Evolutionary conservation across 2,329 filamentous ascomycete species (phyloP).

Genomic region (Ceratocystis alfenasii): DNA sequence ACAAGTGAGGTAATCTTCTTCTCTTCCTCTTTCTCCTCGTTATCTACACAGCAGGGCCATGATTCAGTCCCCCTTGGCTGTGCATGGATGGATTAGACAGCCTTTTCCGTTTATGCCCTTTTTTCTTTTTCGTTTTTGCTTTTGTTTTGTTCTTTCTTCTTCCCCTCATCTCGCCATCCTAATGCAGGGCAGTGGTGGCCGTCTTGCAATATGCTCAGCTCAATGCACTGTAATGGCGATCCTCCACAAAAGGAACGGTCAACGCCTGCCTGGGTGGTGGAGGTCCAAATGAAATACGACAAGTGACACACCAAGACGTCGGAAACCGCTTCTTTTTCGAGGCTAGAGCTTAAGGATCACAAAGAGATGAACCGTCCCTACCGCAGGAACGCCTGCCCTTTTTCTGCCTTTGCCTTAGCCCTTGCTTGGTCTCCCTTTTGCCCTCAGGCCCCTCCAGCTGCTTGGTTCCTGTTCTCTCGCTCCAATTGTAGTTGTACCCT

Average conservation of each 20-base stretch:
- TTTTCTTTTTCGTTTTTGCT: background rate
- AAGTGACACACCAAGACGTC: background rate
- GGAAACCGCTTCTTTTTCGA: background rate
- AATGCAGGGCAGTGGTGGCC: background rate
- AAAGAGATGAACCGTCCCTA: conserved; percentile 9
- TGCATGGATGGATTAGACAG: conserved; percentile 6
- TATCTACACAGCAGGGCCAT: background rate
- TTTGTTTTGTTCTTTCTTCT: background rate
- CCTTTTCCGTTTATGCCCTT: background rate
- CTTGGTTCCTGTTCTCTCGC: background rate
- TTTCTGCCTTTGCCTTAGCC: background rate
- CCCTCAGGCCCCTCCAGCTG: too few relatives aligned
- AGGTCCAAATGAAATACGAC: background rate
- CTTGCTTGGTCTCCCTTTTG: background rate
- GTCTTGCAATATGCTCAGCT: conserved; percentile 4
- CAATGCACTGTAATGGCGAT: conserved; percentile 5
- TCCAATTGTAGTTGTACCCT: background rate
- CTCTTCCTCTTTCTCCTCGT: background rate
- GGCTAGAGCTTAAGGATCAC: background rate
- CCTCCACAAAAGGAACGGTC: background rate
- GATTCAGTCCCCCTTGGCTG: background rate
- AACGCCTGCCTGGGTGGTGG: background rate
- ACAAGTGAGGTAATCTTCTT: conserved; percentile 1
- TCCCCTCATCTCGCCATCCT: background rate
- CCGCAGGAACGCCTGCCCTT: background rate